Percentiles rank a stretch among this genome's conserved stretches.
phyloP scores from a whole-genome alignment of 2,329 filamentous ascomycete species.

The Raffaelea arxii region DNA sequence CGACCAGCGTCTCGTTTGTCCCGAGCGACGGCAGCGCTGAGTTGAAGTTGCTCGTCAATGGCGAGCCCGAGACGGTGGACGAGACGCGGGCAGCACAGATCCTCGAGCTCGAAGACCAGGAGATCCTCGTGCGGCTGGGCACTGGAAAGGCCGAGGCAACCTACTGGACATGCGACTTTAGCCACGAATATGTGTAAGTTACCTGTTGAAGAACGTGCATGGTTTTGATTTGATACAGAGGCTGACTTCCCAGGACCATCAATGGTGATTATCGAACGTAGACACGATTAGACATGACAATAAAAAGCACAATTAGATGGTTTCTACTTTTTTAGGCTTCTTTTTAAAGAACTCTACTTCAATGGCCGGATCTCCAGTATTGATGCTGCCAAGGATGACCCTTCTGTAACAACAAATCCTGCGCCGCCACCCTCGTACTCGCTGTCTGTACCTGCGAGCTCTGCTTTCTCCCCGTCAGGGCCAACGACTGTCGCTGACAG shows the following conservation, averaged over 20 bases:
- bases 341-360: no score
- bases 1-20: slow-evolving; percentile 70
- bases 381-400: slow-evolving; percentile 11
- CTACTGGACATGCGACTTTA: slow-evolving; percentile 83
- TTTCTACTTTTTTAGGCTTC: no score
- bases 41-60: slow-evolving; percentile 66
- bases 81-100: slow-evolving; percentile 70
- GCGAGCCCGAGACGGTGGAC: slow-evolving; percentile 71
- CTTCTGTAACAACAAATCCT: slow-evolving; percentile 14
- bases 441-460: slow-evolving; percentile 11
- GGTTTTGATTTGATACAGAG: no score
- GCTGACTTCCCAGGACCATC: no score
- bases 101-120: slow-evolving; percentile 65
- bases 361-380: no score
- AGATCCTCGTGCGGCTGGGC: slow-evolving; percentile 66
- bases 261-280: no score
- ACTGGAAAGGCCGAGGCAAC: slow-evolving; percentile 59
- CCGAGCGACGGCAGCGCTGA: slow-evolving; percentile 68
- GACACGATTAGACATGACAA: no score
- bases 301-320: no score
- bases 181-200: slow-evolving; percentile 61
- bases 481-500: slow-evolving; percentile 7
- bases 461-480: background rate
- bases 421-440: slow-evolving; percentile 15
- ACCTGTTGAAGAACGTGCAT: no score